These are phyloP conservation scores for Barnettozyma wickerhamii DNA, from an alignment of 805 yeast species.

Conservation along the genomic window DNA sequence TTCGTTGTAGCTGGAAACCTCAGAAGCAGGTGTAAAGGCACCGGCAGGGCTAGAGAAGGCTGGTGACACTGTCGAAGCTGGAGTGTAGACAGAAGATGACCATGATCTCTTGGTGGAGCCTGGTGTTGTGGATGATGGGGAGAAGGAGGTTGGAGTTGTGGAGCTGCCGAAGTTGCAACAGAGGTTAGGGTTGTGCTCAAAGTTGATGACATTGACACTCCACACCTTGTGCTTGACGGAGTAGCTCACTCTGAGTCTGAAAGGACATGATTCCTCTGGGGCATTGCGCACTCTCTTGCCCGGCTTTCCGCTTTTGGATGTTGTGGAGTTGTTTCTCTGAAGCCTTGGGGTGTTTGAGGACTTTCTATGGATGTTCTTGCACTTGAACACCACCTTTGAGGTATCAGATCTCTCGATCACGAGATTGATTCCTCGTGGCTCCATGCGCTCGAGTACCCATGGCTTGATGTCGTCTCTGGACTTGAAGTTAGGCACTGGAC, in stretches of 20 bases:
- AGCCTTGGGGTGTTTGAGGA: constrained; percentile 12
- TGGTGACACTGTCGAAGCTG: constrained; percentile 19
- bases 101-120: constrained; percentile 19
- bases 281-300: constrained; percentile 19
- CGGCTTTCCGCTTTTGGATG: constrained; percentile 2
- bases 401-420: constrained; percentile 31
- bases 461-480: constrained; percentile 25
- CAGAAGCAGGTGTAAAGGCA: constrained; percentile 11
- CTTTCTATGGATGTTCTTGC: constrained; percentile 27
- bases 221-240: constrained; percentile 24
- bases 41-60: constrained; percentile 17
- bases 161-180: constrained; percentile 24
- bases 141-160: constrained; percentile 7
- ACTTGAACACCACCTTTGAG: constrained; percentile 30
- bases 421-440: constrained; percentile 19
- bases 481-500: constrained; percentile 24
- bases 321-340: not conserved
- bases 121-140: constrained; percentile 12
- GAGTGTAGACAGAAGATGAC: constrained; percentile 19
- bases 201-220: constrained; percentile 23
- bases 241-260: constrained; percentile 27
- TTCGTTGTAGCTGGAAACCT: constrained; percentile 1
- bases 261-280: constrained; percentile 26
- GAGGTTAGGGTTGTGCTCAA: constrained; percentile 20
- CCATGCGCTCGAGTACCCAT: constrained; percentile 22